Evolutionary conservation across 371 early-diverging fungal species (phyloP), one percentile per base, ranked within the genome.

Genomic region (Rhizopus stolonifer): DNA sequence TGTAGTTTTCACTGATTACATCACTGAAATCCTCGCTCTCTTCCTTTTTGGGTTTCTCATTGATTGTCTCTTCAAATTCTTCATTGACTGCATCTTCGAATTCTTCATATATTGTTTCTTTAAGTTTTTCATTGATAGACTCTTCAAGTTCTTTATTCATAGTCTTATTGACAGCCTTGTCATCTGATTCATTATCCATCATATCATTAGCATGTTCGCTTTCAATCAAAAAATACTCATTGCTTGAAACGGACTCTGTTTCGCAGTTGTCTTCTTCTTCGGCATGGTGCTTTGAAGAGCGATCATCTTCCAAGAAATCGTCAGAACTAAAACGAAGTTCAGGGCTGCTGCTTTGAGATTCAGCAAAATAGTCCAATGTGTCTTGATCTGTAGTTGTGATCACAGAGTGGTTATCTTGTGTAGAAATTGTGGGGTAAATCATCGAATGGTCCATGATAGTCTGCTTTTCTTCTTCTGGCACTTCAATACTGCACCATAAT

Each of bases 401-500:
- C 19, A 21, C 10, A 10, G 42, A 42, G 7, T 42, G 42, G 19
- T 13, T 21, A 13, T 42, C 42, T 7, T 42, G 42, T n/a, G 54
- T 48, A 4, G 49, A 53, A 4, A 49, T 43, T 2, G 45, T 60
- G 11, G 54, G 53, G 36, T 49, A 60, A 11, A 60, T 54, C 54
- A 54, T 54, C 1, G n/a, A 18, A 25, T 25, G 45, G 14, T 42
- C 21, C 9, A 19, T 42, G 7, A 5, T 7, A 7, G 10, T 18
- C 17, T 17, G n/a, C 11, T n/a, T 21, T n/a, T 9, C 7, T 18
- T 49, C 50, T 31, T 58, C 52, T 14, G 54, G 40, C 4, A 88
- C 87, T 13, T 52, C 47, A 29, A 88, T 76, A 14, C 80, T 74
- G 46, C 87, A 86, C 88, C 87, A 87, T 15, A 88, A 33, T 9